Conservation (phyloP, 106 monocot genomes). For the Alisma plantagoaquatica region DNA sequence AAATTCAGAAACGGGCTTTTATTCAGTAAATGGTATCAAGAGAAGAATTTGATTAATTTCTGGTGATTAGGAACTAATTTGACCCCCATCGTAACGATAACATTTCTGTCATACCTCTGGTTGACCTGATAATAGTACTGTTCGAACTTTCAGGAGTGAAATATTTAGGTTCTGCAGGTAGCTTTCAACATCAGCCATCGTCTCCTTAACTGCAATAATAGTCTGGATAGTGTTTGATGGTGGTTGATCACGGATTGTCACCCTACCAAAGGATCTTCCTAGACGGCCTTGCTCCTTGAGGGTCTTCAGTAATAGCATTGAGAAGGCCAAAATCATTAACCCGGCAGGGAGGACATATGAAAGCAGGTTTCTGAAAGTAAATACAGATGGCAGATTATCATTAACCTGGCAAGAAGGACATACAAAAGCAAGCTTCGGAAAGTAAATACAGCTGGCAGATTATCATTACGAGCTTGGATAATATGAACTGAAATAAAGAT, state of each 20-base stretch:
- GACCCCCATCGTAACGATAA: too few relatives aligned
- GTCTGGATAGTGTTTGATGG: slow-evolving; percentile 95
- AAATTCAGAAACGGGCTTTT: too few relatives aligned
- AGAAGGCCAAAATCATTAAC: slow-evolving; percentile 34
- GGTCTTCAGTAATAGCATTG: slow-evolving; percentile 67
- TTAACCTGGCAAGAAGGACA: slow-evolving; percentile 47
- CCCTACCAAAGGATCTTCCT: slow-evolving; percentile 85
- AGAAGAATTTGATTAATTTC: too few relatives aligned
- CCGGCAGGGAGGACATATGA: slow-evolving; percentile 50
- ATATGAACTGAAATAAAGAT: too few relatives aligned
- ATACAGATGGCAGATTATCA: slow-evolving; percentile 9
- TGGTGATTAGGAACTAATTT: too few relatives aligned
- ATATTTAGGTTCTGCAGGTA: slow-evolving; percentile 76
- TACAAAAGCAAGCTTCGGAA: slow-evolving; percentile 66
- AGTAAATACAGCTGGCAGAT: not conserved
- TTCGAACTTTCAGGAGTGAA: slow-evolving; percentile 72
- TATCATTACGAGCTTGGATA: slow-evolving; percentile 22
- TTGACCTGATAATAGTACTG: slow-evolving; percentile 77
- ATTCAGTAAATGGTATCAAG: too few relatives aligned
- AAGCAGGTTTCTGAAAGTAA: slow-evolving; percentile 59
- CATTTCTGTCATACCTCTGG: slow-evolving; percentile 93
- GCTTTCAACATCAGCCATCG: slow-evolving; percentile 73
- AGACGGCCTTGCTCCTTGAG: slow-evolving; percentile 89
- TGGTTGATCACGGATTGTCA: slow-evolving; percentile 87
- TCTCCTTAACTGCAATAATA: slow-evolving; percentile 84